Conservation (phyloP, 441 rosid genomes). For the Brassica balearica region DNA sequence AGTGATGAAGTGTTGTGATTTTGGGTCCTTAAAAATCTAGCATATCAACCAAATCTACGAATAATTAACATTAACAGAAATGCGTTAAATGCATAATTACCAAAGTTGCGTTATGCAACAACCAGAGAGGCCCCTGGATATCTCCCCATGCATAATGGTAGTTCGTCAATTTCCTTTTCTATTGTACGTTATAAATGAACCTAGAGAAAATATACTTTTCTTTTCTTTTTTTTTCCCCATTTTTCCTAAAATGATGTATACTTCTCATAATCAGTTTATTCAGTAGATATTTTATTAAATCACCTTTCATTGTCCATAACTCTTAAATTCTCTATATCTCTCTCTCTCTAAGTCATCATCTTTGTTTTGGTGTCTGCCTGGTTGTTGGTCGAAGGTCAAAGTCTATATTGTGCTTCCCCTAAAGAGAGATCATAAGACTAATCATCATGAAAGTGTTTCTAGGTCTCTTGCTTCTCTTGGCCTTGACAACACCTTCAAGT, state of each 20-base stretch:
- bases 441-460: conserved; percentile 59
- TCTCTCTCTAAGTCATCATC: conserved; percentile 28
- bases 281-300: neutral
- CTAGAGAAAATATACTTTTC: neutral
- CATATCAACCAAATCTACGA: neutral
- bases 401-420: conserved; percentile 24
- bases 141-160: conserved; percentile 21
- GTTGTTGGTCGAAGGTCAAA: conserved; percentile 13
- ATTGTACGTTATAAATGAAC: conserved; percentile 10
- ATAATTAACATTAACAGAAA: neutral
- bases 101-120: conserved; percentile 11
- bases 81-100: conserved; percentile 7
- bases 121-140: conserved; percentile 25
- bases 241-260: neutral
- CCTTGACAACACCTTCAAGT: conserved; percentile 74
- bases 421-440: conserved; percentile 22
- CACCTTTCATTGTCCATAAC: conserved; percentile 31
- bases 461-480: conserved; percentile 56
- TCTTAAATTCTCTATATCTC: neutral
- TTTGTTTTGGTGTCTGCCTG: conserved; percentile 25
- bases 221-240: neutral
- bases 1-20: neutral
- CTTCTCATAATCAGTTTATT: neutral
- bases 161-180: conserved; percentile 33
- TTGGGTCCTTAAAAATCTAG: neutral